Evolutionary conservation across 1,284 basidiomycete genomes (phyloP), one percentile per base, ranked within the genome.

Genomic region (Earliella scabrosa): DNA sequence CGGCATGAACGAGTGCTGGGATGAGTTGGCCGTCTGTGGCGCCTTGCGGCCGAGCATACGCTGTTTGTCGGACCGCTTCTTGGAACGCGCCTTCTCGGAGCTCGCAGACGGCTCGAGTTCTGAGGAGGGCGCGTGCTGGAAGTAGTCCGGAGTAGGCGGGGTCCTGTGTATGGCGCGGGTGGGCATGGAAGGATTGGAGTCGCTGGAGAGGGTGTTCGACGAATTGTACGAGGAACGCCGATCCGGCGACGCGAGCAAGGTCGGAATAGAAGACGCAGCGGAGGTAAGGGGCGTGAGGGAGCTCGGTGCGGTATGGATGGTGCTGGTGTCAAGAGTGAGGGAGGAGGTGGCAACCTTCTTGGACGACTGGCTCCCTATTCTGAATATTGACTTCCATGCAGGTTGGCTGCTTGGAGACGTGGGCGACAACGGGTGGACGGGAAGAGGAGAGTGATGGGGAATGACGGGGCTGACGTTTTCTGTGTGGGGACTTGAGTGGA

Each of bases 211-310:
- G 0, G 86, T 85, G 62, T 82, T 82, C 38, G 87, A 89, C 10
- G 88, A 90, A 66, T 85, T 87, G 72, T 82, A 88, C 5, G 88
- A 90, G 39, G 81, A 86, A 46, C 87, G 80, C 52, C 82, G 81
- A 71, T 85, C 82, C 56, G 67, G 58, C 40, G 75, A 72, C 27
- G 75, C 69, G 51, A 78, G 74, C 18, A 81, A 77, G 21, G 75
- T 73, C 23, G 83, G 83, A 14, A 82, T 79, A 53, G 83, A 75
- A 13, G 82, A 76, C 40, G 79, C 69, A 46, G 75, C 80, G 38
- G 77, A 70, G 31, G 80, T 74, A 52, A 75, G 68, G 45, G 78
- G 77, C 16, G 60, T 62, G 34, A 62, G 53, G 62, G 72, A 71
- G 52, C 74, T 66, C 48, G 66, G 70, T 66, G 66, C 60, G 57